Conservation (phyloP, 352 stramenopile species). For the Pythium monospermum region DNA sequence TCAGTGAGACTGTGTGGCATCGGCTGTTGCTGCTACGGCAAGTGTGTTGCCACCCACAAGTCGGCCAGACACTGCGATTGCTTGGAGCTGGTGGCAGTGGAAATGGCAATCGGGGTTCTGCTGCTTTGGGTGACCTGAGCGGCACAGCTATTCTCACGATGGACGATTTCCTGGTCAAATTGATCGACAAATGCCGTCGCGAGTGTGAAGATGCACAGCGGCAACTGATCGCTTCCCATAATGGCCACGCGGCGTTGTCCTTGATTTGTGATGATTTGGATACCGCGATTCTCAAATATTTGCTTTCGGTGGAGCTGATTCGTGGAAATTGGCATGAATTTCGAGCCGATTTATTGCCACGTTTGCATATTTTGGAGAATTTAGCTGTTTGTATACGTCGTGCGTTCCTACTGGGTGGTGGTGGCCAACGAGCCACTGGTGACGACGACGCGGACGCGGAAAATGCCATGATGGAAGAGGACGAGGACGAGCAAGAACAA, state of each 20-base stretch:
- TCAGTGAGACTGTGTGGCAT: too few relatives aligned
- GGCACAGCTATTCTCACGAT: slow-evolving; percentile 57
- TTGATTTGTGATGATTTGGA: slow-evolving; percentile 27
- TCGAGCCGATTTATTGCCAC: slow-evolving; percentile 60
- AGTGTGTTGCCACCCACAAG: slow-evolving; percentile 91
- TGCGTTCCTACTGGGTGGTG: slow-evolving; percentile 14
- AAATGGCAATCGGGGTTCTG: not conserved
- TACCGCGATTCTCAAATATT: slow-evolving; percentile 48
- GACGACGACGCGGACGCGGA: not conserved
- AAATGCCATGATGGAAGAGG: not conserved
- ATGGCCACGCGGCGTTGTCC: slow-evolving; percentile 56
- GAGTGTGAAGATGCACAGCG: slow-evolving; percentile 83
- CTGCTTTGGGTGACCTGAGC: not conserved
- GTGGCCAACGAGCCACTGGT: not conserved
- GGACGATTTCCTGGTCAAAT: slow-evolving; percentile 67
- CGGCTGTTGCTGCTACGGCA: slow-evolving; percentile 82
- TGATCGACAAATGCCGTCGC: slow-evolving; percentile 57
- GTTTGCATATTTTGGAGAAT: slow-evolving; percentile 68
- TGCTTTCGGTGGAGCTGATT: slow-evolving; percentile 38
- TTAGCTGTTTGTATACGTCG: slow-evolving; percentile 30
- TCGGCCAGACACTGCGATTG: slow-evolving; percentile 41
- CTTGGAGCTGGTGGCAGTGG: slow-evolving; percentile 3
- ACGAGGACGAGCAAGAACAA: not conserved
- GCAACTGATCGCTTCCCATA: slow-evolving; percentile 65
- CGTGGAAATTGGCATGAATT: slow-evolving; percentile 53